phyloP scores from a whole-genome alignment of 345 rosid species.

The Citrus reticulata region DNA sequence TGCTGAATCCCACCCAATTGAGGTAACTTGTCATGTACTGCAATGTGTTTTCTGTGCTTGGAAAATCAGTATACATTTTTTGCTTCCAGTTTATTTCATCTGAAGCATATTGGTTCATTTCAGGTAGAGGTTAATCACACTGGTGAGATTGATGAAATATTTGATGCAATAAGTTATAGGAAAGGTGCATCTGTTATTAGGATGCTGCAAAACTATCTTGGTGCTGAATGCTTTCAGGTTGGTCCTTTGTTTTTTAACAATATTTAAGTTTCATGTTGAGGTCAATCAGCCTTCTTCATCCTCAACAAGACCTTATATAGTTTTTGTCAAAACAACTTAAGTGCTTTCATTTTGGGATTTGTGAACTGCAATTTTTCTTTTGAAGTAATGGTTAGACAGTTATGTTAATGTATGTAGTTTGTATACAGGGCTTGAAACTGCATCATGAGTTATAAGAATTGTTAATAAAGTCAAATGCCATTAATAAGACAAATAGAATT shows the following conservation, averaged over 20 bases:
- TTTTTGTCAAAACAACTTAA: background rate
- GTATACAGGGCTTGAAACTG: background rate
- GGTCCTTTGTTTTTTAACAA: conserved; percentile 6
- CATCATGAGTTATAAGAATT: background rate
- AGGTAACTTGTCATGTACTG: conserved; percentile 41
- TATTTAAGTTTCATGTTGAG: background rate
- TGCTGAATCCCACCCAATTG: conserved; percentile 96
- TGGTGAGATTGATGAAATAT: conserved; percentile 87
- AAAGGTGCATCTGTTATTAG: conserved; percentile 95
- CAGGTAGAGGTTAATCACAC: conserved; percentile 95
- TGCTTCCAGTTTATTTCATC: background rate
- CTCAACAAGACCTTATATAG: background rate
- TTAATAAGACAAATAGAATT: background rate
- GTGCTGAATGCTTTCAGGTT: conserved; percentile 94
- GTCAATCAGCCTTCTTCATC: background rate
- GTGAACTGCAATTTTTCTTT: background rate
- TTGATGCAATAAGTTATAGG: conserved; percentile 88
- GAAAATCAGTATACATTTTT: background rate
- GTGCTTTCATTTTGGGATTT: background rate
- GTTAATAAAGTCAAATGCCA: background rate
- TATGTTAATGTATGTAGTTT: background rate
- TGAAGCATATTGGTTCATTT: conserved; percentile 3
- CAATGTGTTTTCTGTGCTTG: background rate
- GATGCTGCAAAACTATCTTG: conserved; percentile 96
- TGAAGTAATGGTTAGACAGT: background rate